phyloP scores from a whole-genome alignment of 2,329 filamentous ascomycete genomes.

The Fusarium cyanostomum region DNA sequence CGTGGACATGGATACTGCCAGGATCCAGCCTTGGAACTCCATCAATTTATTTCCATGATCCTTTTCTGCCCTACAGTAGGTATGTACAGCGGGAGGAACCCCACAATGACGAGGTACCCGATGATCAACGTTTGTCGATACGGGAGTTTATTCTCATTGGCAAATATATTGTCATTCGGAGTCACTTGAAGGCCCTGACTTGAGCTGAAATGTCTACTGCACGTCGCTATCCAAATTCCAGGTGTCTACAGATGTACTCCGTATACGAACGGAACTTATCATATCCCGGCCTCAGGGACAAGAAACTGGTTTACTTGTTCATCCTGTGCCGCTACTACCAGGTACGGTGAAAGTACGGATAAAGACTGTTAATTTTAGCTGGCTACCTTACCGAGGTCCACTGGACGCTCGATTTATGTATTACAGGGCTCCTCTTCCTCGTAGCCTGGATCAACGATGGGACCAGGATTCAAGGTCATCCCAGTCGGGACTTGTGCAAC shows the following conservation, averaged over 20 bases:
- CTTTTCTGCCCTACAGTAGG: constrained; percentile 19
- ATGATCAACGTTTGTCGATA: constrained; percentile 18
- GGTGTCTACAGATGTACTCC: constrained; percentile 6
- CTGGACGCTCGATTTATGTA: constrained; percentile 4
- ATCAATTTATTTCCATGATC: constrained; percentile 13
- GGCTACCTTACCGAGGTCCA: constrained; percentile 1
- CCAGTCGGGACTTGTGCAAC: constrained; percentile 4
- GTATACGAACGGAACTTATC: too few species aligned
- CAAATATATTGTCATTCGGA: constrained; percentile 5
- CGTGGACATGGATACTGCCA: constrained; percentile 25
- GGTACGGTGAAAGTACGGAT: neutral
- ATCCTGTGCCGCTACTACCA: neutral
- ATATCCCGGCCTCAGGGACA: constrained; percentile 2
- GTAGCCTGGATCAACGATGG: neutral
- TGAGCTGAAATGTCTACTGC: constrained; percentile 35
- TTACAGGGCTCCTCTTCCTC: constrained; percentile 17
- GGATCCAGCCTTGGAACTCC: constrained; percentile 31
- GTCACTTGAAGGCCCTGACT: constrained; percentile 3
- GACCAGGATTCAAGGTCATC: constrained; percentile 5
- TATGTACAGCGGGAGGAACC: constrained; percentile 12
- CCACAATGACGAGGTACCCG: constrained; percentile 30
- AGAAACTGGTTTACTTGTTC: constrained; percentile 9
- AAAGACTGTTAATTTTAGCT: constrained; percentile 8
- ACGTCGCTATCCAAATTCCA: constrained; percentile 3
- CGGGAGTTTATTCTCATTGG: neutral